phyloP scores from a whole-genome alignment of 192 early-diverging fungal species.

The Coemansia nantahalensis region DNA sequence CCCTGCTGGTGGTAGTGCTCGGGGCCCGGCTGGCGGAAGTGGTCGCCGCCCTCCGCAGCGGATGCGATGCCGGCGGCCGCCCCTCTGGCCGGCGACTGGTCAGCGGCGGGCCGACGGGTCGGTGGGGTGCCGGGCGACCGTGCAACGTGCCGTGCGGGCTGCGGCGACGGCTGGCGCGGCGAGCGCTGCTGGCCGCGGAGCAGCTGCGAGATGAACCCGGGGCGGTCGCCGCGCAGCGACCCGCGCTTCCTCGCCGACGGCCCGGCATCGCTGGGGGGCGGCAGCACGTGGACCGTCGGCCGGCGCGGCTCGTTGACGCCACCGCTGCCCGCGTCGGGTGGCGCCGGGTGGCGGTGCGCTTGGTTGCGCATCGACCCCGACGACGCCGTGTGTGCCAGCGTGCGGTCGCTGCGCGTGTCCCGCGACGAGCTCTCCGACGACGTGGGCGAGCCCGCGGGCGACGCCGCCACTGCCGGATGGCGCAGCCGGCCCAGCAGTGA shows the following conservation, averaged over 20 bases:
- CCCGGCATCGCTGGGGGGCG: constrained; percentile 2
- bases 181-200: constrained; percentile 23
- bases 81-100: constrained; percentile 3
- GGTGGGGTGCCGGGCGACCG: constrained; percentile 22
- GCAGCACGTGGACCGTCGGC: constrained; percentile 17
- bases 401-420: constrained; percentile 37
- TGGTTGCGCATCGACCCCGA: constrained; percentile 23
- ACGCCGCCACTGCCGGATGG: constrained; percentile 5
- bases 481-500: constrained; percentile 24
- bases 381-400: constrained; percentile 36
- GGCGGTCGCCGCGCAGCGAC: constrained; percentile 6
- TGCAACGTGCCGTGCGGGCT: background rate
- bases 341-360: too few relatives aligned
- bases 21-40: too few relatives aligned
- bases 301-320: background rate
- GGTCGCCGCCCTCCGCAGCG: too few relatives aligned
- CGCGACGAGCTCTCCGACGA: constrained; percentile 40
- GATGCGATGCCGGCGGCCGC: background rate
- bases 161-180: constrained; percentile 1
- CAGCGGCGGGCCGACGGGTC: constrained; percentile 2
- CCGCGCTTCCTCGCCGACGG: constrained; percentile 11
- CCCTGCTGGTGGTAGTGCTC: background rate
- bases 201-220: constrained; percentile 41
- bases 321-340: too few relatives aligned
- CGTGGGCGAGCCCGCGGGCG: constrained; percentile 38